Evolutionary conservation across 2,329 filamentous ascomycete genomes (phyloP).

Genomic region (Blastomyces gilchristii): DNA sequence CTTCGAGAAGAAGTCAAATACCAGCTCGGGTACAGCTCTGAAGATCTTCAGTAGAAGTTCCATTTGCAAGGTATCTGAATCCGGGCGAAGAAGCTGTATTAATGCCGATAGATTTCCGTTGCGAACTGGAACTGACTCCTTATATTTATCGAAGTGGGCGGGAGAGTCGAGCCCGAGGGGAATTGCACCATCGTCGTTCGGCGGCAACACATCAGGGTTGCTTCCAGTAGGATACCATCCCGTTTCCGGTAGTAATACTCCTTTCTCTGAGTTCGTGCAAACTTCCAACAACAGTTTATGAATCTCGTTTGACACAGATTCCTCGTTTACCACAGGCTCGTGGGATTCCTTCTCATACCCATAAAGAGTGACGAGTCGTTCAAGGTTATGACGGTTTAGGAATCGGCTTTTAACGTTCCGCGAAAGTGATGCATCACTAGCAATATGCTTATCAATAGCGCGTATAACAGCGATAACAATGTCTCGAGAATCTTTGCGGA

Average conservation of each 20-base stretch:
- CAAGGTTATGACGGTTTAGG: conserved; percentile 63
- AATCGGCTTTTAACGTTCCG: conserved; percentile 64
- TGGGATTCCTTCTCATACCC: conserved; percentile 40
- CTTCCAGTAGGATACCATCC: conserved; percentile 74
- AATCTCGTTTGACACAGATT: conserved; percentile 52
- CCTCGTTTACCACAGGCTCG: conserved; percentile 32
- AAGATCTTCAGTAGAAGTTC: conserved; percentile 76
- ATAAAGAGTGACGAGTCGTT: conserved; percentile 63
- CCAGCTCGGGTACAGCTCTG: conserved; percentile 67
- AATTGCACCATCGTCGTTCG: conserved; percentile 40
- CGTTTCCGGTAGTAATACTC: conserved; percentile 62
- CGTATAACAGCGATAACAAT: conserved; percentile 66
- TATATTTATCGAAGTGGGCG: conserved; percentile 59
- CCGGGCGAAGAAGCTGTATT: conserved; percentile 67
- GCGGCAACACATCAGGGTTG: conserved; percentile 47
- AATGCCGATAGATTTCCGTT: conserved; percentile 74
- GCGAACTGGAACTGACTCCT: conserved; percentile 58
- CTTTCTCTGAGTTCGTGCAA: conserved; percentile 63
- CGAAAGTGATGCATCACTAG: conserved; percentile 64
- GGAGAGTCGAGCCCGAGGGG: conserved; percentile 60
- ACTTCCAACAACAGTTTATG: conserved; percentile 66
- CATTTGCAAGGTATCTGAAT: conserved; percentile 69
- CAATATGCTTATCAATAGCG: conserved; percentile 57
- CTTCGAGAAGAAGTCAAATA: conserved; percentile 75
- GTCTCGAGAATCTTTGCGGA: conserved; percentile 66